Evolutionary conservation across 225 moss, liverwort and hornwort genomes (phyloP).

Genomic region (Lunularia cruciata): DNA sequence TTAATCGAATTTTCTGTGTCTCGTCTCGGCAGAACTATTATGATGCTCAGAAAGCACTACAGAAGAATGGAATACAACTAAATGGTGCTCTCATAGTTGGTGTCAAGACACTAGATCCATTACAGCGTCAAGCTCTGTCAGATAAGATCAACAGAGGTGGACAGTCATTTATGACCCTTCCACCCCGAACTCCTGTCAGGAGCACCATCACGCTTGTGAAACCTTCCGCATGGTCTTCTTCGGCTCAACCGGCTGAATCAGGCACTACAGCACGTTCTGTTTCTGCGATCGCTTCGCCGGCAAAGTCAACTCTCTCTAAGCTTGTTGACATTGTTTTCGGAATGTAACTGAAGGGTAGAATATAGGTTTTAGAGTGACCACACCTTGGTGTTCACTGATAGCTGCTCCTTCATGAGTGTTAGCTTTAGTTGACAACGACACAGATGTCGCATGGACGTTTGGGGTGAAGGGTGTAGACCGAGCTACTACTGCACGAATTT

Average conservation of each 20-base stretch:
- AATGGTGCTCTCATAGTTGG: slow-evolving; percentile 93
- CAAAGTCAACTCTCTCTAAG: slow-evolving; percentile 85
- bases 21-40: slow-evolving; percentile 58
- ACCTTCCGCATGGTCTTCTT: slow-evolving; percentile 53
- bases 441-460: too few relatives aligned
- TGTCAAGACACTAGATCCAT: slow-evolving; percentile 81
- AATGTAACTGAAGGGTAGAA: slow-evolving; percentile 46
- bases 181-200: slow-evolving; percentile 53
- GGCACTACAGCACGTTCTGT: slow-evolving; percentile 50
- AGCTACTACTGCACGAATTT: too few relatives aligned
- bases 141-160: slow-evolving; percentile 53
- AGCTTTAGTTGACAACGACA: too few relatives aligned
- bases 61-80: slow-evolving; percentile 84
- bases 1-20: background rate
- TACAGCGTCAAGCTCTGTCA: slow-evolving; percentile 64
- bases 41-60: slow-evolving; percentile 87
- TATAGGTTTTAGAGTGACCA: too few relatives aligned
- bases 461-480: too few relatives aligned
- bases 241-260: slow-evolving; percentile 50
- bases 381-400: too few relatives aligned
- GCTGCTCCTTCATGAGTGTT: too few relatives aligned
- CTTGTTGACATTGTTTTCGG: slow-evolving; percentile 92
- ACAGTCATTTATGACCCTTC: slow-evolving; percentile 48
- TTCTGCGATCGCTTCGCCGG: slow-evolving; percentile 78
- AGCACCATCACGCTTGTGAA: slow-evolving; percentile 40